Evolutionary conservation across 2,329 filamentous ascomycete species (phyloP).

Genomic region (Xylaria multiplex): DNA sequence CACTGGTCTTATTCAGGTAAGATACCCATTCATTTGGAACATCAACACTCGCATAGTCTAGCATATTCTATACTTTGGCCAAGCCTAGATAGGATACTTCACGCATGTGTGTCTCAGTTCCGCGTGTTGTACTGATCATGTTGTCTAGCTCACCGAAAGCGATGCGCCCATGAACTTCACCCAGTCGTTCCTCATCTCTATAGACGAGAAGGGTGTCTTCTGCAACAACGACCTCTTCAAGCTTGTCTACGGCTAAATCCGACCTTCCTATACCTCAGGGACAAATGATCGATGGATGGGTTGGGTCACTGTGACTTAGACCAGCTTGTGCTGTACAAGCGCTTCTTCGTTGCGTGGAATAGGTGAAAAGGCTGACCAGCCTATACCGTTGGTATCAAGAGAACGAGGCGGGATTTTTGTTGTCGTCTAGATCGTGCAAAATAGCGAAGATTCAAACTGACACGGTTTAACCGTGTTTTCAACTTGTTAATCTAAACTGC

Average conservation of each 20-base stretch:
- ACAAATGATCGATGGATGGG: conserved; percentile 18
- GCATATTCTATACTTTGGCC: no score
- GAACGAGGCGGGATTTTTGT: background rate
- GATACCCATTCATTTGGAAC: conserved; percentile 5
- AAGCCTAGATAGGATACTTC: no score
- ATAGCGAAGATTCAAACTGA: conserved; percentile 23
- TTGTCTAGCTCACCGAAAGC: conserved; percentile 80
- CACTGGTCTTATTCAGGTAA: conserved; percentile 75
- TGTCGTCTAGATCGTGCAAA: conserved; percentile 26
- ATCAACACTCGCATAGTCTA: background rate
- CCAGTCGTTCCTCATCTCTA: conserved; percentile 84
- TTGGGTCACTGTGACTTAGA: conserved; percentile 8
- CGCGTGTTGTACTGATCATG: conserved; percentile 29
- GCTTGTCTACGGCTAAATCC: conserved; percentile 73
- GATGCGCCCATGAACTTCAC: conserved; percentile 89
- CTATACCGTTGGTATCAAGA: conserved; percentile 7
- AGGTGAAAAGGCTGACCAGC: background rate
- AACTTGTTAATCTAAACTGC: background rate
- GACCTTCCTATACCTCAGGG: background rate
- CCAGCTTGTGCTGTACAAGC: conserved; percentile 3
- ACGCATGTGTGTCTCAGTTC: conserved; percentile 4
- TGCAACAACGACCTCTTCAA: conserved; percentile 97
- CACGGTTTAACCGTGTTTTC: conserved; percentile 14
- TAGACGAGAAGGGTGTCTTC: conserved; percentile 67
- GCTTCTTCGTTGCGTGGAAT: conserved; percentile 21